These are phyloP conservation scores for Naganishia onofrii DNA, from an alignment of 768 basidiomycete genomes.

Conservation along the genomic window DNA sequence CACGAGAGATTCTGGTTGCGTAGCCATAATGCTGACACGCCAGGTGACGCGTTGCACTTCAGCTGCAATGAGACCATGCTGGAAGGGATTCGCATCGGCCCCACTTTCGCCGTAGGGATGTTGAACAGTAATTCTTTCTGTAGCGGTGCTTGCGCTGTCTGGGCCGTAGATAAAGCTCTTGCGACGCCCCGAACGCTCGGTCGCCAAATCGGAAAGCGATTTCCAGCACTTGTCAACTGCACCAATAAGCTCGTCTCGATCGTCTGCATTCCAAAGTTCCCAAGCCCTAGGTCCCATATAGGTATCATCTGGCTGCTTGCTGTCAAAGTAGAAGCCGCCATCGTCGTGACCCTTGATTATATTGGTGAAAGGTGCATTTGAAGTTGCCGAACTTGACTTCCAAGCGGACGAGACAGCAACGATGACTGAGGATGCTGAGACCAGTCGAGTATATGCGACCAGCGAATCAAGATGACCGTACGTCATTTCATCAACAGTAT, in stretches of 20 bases:
- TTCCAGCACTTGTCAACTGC: constrained; percentile 10
- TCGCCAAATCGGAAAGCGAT: not conserved
- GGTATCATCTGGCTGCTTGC: not conserved
- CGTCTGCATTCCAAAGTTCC: not conserved
- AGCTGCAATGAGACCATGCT: too few relatives aligned
- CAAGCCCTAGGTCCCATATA: not conserved
- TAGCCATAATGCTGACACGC: constrained; percentile 12
- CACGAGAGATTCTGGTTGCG: not conserved
- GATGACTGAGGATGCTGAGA: not conserved
- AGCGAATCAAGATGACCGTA: not conserved
- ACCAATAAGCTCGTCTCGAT: not conserved
- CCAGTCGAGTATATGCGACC: not conserved
- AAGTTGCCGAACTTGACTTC: not conserved
- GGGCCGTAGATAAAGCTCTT: not conserved
- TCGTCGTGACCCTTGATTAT: not conserved
- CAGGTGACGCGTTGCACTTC: not conserved
- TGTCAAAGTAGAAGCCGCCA: not conserved
- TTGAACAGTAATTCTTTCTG: not conserved
- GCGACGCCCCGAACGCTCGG: not conserved
- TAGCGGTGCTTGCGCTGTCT: not conserved
- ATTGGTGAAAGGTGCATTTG: not conserved
- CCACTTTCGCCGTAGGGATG: too few relatives aligned
- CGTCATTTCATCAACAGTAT: not conserved
- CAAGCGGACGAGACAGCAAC: not conserved
- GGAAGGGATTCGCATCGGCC: too few relatives aligned